These are phyloP conservation scores for Fomitopsis betulina DNA, from an alignment of 1,284 basidiomycete species.

Conservation along the genomic window DNA sequence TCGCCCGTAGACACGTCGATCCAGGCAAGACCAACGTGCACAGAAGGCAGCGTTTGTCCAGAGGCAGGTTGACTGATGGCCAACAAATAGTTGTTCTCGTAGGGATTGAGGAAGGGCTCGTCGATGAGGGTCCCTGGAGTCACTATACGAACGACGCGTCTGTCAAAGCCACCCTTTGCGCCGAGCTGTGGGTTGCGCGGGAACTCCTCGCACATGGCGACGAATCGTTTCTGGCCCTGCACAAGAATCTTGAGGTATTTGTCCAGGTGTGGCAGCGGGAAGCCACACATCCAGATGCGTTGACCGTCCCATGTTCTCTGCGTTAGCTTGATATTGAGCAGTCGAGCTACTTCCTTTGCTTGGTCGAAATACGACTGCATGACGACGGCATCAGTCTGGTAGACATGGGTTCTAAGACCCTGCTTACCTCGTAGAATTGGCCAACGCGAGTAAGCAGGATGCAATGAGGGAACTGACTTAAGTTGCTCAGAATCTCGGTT, in stretches of 20 bases:
- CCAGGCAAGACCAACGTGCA: slow-evolving; percentile 68
- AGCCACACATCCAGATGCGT: slow-evolving; percentile 81
- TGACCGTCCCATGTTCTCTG: slow-evolving; percentile 66
- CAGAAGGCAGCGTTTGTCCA: not conserved
- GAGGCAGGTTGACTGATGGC: slow-evolving; percentile 43
- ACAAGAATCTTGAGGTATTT: slow-evolving; percentile 85
- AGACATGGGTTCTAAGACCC: not conserved
- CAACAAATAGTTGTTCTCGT: slow-evolving; percentile 87
- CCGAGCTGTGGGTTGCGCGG: slow-evolving; percentile 39
- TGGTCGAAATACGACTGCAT: slow-evolving; percentile 90
- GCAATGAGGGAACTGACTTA: slow-evolving; percentile 80
- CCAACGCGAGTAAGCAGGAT: slow-evolving; percentile 88
- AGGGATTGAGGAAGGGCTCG: slow-evolving; percentile 80
- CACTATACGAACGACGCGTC: slow-evolving; percentile 80
- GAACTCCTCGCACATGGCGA: slow-evolving; percentile 92
- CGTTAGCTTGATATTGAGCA: slow-evolving; percentile 81
- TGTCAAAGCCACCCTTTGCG: slow-evolving; percentile 55
- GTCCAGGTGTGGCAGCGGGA: slow-evolving; percentile 82
- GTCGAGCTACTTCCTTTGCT: slow-evolving; percentile 70
- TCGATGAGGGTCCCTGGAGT: slow-evolving; percentile 93
- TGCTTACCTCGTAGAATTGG: slow-evolving; percentile 86
- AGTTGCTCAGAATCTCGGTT: slow-evolving; percentile 66
- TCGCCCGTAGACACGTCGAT: slow-evolving; percentile 95
- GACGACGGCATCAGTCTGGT: slow-evolving; percentile 4
- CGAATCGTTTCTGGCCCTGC: slow-evolving; percentile 75